Conservation (phyloP, 2,329 filamentous ascomycete genomes). For the Coniochaeta pulveracea region DNA sequence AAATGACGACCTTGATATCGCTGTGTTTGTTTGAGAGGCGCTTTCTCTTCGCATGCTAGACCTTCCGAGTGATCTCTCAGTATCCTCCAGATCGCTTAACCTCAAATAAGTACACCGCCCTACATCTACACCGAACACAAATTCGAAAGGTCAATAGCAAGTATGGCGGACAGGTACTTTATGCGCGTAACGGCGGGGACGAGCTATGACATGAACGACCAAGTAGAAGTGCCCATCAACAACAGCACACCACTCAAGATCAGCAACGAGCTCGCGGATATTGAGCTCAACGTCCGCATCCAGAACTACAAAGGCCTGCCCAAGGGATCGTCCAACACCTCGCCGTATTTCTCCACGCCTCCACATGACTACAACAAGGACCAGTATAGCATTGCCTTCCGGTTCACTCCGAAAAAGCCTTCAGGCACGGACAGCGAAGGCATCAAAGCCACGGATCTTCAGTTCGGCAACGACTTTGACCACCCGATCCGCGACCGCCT, state of each 20-base stretch:
- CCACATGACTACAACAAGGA: conserved; percentile 57
- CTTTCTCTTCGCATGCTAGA: too few species aligned
- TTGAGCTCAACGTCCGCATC: conserved; percentile 65
- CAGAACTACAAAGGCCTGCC: conserved; percentile 61
- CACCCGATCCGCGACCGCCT: conserved; percentile 76
- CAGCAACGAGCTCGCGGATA: conserved; percentile 49
- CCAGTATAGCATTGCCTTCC: conserved; percentile 76
- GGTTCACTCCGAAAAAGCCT: conserved; percentile 57
- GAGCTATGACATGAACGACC: conserved; percentile 60
- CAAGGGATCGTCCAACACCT: conserved; percentile 52
- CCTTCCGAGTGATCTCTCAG: too few species aligned
- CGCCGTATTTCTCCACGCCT: conserved; percentile 64
- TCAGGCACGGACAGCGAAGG: conserved; percentile 21
- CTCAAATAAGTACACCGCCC: too few species aligned
- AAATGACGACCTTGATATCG: too few species aligned
- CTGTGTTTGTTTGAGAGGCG: too few species aligned
- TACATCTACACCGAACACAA: too few species aligned
- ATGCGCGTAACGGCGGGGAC: conserved; percentile 75
- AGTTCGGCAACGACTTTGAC: conserved; percentile 96
- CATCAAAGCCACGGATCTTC: conserved; percentile 60
- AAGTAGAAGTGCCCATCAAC: conserved; percentile 69
- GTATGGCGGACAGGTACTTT: conserved; percentile 62
- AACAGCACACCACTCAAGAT: conserved; percentile 49
- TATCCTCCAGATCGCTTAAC: too few species aligned
- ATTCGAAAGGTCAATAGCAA: too few species aligned